Percentiles rank a stretch among this genome's conserved stretches.
Evolutionary conservation across 2,329 filamentous ascomycete species (phyloP).

Genomic region (Helotiales sp.): DNA sequence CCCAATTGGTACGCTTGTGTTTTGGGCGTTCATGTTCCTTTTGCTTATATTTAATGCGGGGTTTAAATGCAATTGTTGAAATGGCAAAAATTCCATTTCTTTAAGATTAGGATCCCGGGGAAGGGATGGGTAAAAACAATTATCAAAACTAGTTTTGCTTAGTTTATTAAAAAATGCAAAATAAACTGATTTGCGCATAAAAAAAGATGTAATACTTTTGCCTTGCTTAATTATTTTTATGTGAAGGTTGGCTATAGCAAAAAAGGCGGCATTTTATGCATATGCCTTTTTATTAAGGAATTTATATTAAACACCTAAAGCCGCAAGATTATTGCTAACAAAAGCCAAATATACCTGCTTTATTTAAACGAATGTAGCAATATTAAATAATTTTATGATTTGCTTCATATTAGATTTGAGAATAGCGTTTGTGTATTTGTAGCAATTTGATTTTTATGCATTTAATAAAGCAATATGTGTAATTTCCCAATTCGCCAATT

Average conservation of each 20-base stretch:
- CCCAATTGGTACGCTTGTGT: neutral
- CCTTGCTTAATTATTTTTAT: neutral
- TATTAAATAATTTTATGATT: neutral
- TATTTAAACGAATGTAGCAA: neutral
- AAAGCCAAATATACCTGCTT: neutral
- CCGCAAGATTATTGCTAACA: neutral
- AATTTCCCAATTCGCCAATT: neutral
- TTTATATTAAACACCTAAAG: neutral
- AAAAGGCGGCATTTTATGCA: neutral
- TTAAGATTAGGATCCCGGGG: neutral
- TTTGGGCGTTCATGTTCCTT: neutral
- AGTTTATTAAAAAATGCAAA: neutral
- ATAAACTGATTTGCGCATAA: neutral
- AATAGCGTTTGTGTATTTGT: neutral
- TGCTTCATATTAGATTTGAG: neutral
- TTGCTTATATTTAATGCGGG: neutral
- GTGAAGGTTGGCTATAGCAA: neutral
- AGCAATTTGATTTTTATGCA: neutral
- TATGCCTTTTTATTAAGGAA: neutral
- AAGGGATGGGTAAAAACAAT: neutral
- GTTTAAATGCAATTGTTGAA: neutral
- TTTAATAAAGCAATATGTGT: neutral
- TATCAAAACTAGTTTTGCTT: neutral
- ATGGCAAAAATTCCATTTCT: neutral
- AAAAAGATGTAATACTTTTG: neutral